phyloP scores from a whole-genome alignment of 306 rosid species.

The Vigna reflexopilosa region DNA sequence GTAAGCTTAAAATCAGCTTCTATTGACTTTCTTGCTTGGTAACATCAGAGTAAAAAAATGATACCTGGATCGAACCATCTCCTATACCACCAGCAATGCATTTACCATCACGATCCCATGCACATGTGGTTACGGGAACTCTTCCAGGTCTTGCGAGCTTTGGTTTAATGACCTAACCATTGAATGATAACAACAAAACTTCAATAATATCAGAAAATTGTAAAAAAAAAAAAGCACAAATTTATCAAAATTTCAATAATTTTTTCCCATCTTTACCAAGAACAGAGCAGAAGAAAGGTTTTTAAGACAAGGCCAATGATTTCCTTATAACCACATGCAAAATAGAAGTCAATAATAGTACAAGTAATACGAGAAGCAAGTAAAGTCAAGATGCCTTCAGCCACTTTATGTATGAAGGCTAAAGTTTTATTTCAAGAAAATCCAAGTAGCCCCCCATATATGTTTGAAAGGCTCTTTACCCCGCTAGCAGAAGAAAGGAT shows the following conservation, averaged over 20 bases:
- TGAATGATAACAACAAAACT: conserved; percentile 39
- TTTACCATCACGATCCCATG: conserved; percentile 92
- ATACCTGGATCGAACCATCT: conserved; percentile 96
- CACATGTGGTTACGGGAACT: conserved; percentile 88
- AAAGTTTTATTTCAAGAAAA: conserved; percentile 8
- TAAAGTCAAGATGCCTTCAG: conserved; percentile 2
- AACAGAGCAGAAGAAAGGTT: conserved; percentile 13
- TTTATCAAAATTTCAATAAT: conserved; percentile 31
- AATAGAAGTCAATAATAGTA: conserved; percentile 20
- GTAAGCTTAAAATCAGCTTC: conserved; percentile 13
- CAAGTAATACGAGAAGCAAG: not conserved
- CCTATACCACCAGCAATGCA: conserved; percentile 91
- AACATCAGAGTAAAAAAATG: conserved; percentile 21
- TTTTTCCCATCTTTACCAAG: not conserved
- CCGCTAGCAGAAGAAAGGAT: not conserved
- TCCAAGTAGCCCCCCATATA: not conserved
- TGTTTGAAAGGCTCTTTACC: conserved; percentile 18
- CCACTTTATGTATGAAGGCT: not conserved
- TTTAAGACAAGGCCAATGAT: conserved; percentile 28
- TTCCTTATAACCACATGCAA: conserved; percentile 1
- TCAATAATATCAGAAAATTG: conserved; percentile 30
- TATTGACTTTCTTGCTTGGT: conserved; percentile 12
- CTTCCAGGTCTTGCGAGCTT: conserved; percentile 92
- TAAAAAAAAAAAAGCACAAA: not conserved
- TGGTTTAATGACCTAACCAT: conserved; percentile 88